These are phyloP conservation scores for Clonostachys sp. DNA, from an alignment of 2,329 filamentous ascomycete species.

Conservation along the genomic window DNA sequence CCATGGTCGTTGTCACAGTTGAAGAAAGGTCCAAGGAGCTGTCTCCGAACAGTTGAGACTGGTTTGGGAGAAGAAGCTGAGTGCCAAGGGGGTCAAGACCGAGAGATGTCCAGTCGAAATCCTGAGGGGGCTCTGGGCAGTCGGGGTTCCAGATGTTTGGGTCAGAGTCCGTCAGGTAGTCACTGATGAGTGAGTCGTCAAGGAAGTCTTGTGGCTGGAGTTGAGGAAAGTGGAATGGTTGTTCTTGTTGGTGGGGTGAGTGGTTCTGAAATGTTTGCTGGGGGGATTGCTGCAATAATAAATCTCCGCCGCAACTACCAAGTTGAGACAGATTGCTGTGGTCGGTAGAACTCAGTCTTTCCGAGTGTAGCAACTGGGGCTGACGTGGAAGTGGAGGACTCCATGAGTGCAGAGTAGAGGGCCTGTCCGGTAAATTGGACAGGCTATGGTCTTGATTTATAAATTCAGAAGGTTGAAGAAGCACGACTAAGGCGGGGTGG, in stretches of 20 bases:
- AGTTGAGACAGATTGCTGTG: conserved; percentile 7
- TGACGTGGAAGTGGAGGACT: conserved; percentile 1
- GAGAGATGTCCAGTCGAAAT: conserved; percentile 3
- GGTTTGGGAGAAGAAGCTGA: conserved; percentile 1
- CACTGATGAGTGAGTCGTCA: not conserved
- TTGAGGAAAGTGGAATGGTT: not conserved
- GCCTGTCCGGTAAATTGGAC: conserved; percentile 8
- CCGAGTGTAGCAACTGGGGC: conserved; percentile 1
- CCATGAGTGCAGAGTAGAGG: conserved; percentile 12
- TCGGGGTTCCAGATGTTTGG: not conserved
- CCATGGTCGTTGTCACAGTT: too few species aligned
- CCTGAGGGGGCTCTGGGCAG: not conserved
- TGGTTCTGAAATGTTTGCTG: conserved; percentile 4
- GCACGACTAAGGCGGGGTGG: not conserved
- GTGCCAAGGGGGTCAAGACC: conserved; percentile 3
- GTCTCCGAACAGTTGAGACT: too few species aligned
- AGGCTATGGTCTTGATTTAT: conserved; percentile 2
- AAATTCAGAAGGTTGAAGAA: not conserved
- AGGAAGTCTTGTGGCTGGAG: not conserved
- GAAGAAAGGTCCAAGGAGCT: too few species aligned
- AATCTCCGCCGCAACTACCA: not conserved
- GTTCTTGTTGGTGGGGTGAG: conserved; percentile 3
- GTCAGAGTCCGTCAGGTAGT: not conserved
- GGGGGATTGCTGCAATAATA: not conserved
- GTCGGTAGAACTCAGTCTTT: conserved; percentile 6